Percentiles rank a stretch among this genome's conserved stretches.
Conservation (phyloP, 2,329 filamentous ascomycete species). For the Sphaerostilbella broomeana region DNA sequence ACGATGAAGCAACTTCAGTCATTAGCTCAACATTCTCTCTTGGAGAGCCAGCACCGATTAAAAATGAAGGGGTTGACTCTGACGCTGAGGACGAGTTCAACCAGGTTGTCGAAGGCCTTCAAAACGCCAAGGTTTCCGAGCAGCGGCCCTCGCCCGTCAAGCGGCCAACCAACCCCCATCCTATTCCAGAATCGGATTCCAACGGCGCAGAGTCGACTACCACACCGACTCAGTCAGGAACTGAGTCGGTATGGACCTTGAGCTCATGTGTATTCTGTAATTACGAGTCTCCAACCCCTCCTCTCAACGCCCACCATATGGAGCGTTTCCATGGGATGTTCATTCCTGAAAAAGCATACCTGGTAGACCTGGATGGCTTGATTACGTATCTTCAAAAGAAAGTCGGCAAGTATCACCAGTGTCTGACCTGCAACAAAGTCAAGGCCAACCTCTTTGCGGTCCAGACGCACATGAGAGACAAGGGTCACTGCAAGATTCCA, state of each 20-base stretch:
- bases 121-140: constrained; percentile 61
- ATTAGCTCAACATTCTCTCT: constrained; percentile 89
- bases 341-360: constrained; percentile 79
- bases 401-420: constrained; percentile 74
- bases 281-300: constrained; percentile 66
- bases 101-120: constrained; percentile 69
- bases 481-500: constrained; percentile 93
- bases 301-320: constrained; percentile 85
- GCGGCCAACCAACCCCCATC: constrained; percentile 46
- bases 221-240: constrained; percentile 28
- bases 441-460: constrained; percentile 73
- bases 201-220: constrained; percentile 39
- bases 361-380: constrained; percentile 76
- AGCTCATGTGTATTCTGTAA: constrained; percentile 85
- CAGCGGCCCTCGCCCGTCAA: constrained; percentile 45
- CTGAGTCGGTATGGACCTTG: constrained; percentile 37
- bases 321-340: constrained; percentile 91
- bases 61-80: constrained; percentile 48
- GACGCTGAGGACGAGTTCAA: constrained; percentile 70
- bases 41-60: constrained; percentile 62
- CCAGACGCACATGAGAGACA: constrained; percentile 96
- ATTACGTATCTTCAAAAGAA: constrained; percentile 72
- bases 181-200: constrained; percentile 28
- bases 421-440: constrained; percentile 78
- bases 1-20: constrained; percentile 72